These are phyloP conservation scores for Exophiala calicioides DNA, from an alignment of 2,329 filamentous ascomycete species.

Conservation along the genomic window DNA sequence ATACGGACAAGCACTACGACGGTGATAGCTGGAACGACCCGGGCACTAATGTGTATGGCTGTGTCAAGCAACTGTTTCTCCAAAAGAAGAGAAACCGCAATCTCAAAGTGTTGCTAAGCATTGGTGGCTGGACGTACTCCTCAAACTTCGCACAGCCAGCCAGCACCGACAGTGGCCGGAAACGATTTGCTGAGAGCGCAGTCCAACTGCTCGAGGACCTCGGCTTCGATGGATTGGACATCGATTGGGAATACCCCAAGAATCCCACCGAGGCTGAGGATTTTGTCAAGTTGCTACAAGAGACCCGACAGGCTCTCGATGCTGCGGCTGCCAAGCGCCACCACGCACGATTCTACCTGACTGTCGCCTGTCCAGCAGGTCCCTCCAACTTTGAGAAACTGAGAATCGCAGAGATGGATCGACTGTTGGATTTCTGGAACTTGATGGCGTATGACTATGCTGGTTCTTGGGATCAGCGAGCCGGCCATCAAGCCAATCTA, in stretches of 20 bases:
- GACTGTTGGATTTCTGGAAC: slow-evolving; percentile 72
- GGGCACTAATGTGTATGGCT: slow-evolving; percentile 75
- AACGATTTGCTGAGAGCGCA: slow-evolving; percentile 68
- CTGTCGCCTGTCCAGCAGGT: slow-evolving; percentile 46
- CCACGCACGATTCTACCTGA: slow-evolving; percentile 26
- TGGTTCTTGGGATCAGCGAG: slow-evolving; percentile 72
- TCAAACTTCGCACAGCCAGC: slow-evolving; percentile 70
- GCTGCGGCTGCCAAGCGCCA: slow-evolving; percentile 25
- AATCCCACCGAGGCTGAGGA: slow-evolving; percentile 44
- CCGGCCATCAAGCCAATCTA: slow-evolving; percentile 82
- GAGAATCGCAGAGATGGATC: slow-evolving; percentile 65
- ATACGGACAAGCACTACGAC: slow-evolving; percentile 68
- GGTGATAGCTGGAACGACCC: slow-evolving; percentile 66
- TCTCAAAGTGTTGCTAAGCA: slow-evolving; percentile 77
- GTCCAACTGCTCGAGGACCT: slow-evolving; percentile 76
- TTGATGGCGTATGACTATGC: slow-evolving; percentile 89
- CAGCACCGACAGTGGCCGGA: slow-evolving; percentile 62
- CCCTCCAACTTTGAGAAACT: slow-evolving; percentile 63
- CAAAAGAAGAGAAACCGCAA: slow-evolving; percentile 75
- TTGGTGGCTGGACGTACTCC: slow-evolving; percentile 80
- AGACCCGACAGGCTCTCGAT: slow-evolving; percentile 40
- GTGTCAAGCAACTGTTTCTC: slow-evolving; percentile 73
- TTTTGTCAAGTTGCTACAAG: slow-evolving; percentile 45
- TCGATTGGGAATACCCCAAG: slow-evolving; percentile 53
- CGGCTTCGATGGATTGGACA: slow-evolving; percentile 63